Conservation (phyloP, 2,329 filamentous ascomycete genomes). For the Talaromyces marneffei region DNA sequence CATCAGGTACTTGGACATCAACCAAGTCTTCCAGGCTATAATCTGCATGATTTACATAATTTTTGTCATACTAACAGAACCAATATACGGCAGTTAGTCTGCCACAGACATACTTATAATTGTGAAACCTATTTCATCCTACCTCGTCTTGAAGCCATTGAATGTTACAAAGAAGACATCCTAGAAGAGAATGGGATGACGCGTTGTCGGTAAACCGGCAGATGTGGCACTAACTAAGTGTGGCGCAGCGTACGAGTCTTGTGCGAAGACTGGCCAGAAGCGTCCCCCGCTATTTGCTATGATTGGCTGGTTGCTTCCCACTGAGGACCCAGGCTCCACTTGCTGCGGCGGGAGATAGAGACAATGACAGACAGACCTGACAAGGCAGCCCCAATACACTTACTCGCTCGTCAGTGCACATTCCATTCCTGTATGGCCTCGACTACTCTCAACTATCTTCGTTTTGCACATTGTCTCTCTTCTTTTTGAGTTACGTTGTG, state of each 20-base stretch:
- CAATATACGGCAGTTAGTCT: background rate
- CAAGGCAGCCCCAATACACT: slow-evolving; percentile 4
- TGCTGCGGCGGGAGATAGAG: background rate
- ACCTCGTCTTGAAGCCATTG: too few species aligned
- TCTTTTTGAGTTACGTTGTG: background rate
- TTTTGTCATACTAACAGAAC: background rate
- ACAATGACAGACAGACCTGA: background rate
- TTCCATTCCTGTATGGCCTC: background rate
- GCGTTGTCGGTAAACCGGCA: background rate
- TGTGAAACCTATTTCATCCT: too few species aligned
- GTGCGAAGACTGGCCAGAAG: background rate
- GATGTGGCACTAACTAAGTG: slow-evolving; percentile 2
- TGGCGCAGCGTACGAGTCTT: slow-evolving; percentile 1
- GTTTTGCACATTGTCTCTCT: background rate
- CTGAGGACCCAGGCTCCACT: background rate
- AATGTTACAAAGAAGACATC: background rate
- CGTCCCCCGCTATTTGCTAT: background rate
- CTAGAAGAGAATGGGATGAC: background rate
- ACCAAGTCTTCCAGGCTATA: background rate
- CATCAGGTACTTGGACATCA: background rate
- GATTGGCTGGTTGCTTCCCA: background rate
- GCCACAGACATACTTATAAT: too few species aligned
- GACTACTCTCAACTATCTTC: background rate
- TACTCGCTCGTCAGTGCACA: background rate
- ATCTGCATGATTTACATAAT: background rate